Evolutionary conservation across 2,329 filamentous ascomycete species (phyloP).

Genomic region (Dissoconium aciculare): DNA sequence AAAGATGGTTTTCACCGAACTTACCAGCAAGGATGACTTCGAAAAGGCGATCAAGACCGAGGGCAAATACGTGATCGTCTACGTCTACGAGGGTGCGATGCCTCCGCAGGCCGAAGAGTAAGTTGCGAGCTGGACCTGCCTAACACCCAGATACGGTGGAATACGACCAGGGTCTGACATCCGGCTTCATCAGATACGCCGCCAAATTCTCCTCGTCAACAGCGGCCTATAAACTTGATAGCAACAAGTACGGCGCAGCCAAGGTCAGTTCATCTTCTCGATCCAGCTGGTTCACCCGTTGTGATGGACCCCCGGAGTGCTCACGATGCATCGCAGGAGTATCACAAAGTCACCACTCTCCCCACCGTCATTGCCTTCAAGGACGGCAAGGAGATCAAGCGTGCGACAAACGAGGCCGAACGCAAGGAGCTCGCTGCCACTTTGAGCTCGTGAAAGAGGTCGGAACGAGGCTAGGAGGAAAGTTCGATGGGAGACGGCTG

Average conservation of each 20-base stretch:
- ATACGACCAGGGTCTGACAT: background rate
- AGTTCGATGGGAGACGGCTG: no score
- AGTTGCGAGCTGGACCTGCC: no score
- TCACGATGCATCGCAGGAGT: conserved; percentile 1
- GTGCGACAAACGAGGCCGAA: background rate
- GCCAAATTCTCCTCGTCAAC: conserved; percentile 16
- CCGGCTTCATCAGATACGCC: conserved; percentile 15
- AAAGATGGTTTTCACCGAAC: conserved; percentile 14
- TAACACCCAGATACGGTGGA: no score
- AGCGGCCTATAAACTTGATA: conserved; percentile 19
- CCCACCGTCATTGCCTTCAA: conserved; percentile 21
- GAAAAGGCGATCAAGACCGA: conserved; percentile 17
- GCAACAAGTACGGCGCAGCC: conserved; percentile 12
- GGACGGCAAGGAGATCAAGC: conserved; percentile 19
- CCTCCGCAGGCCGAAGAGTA: conserved; percentile 19
- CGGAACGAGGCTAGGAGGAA: no score
- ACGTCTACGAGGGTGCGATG: conserved; percentile 18
- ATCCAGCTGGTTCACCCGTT: no score
- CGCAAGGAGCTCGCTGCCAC: conserved; percentile 1
- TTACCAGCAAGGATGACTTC: conserved; percentile 21
- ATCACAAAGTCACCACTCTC: conserved; percentile 5
- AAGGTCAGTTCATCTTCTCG: conserved; percentile 9
- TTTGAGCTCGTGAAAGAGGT: background rate
- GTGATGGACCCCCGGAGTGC: no score
- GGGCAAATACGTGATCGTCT: conserved; percentile 22